Base-by-base conservation (phyloP, 441 rosid species). In the Aleurites moluccanus region DNA sequence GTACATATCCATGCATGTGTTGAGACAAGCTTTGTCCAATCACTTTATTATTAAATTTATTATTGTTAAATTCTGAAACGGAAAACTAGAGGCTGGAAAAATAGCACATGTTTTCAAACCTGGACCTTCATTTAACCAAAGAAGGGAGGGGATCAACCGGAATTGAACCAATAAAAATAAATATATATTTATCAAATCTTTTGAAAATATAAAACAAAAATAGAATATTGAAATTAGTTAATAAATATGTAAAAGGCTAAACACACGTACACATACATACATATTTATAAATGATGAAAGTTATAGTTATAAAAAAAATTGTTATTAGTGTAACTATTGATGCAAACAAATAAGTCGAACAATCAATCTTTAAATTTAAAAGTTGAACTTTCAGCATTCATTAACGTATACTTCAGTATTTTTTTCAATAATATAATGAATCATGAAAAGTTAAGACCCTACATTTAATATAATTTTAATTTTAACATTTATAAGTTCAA, bases 61-160 rank as follows among this genome's bases (percentile, higher is more conserved):
- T 45, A 55, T 57, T 44, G 42, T 60, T 47, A 75, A 52, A 61
- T 67, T 67, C 47, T 21, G 2, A 64, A 45, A 50, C 33, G 42
- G 64, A 72, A 65, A 55, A 57, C 72, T 66, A 50, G 23, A 67
- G 28, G 42, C n/a, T 27, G 15, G 45, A 70, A 3, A 50, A 61
- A 15, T 4, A 11, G 27, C 27, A 0, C 11, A 59, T 25, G 33
- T 25, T 30, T 61, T 30, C 42, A 15, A 15, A 28, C 40, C 65
- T 2, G 14, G 38, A 28, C 10, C 4, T 7, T 28, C 10, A 4
- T 5, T 6, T 11, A 16, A 61, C 9, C 3, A 16, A 30, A 61
- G 42, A 30, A 61, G 42, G 64, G n/a, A 28, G 42, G 30, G 65
- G 42, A 5, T 61, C 42, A 27, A 52, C 11, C 8, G 0, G 10